Percentiles rank a stretch among this genome's conserved stretches.
These are phyloP conservation scores for Diaporthe citrichinensis DNA, from an alignment of 2,329 filamentous ascomycete genomes.

Conservation along the genomic window DNA sequence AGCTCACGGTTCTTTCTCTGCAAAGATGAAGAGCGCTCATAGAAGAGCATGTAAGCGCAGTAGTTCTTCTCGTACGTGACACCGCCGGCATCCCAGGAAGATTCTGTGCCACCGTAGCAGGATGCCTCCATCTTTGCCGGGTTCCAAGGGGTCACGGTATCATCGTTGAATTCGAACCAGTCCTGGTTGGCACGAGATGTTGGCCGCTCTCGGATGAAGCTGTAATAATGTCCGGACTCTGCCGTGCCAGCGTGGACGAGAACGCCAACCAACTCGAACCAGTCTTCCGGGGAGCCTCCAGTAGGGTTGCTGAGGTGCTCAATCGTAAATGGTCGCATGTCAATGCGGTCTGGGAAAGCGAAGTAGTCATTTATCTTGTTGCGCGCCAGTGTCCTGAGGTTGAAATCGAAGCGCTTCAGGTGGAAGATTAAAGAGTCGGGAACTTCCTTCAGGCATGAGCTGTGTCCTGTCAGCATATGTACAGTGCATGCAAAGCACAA, in stretches of 20 bases:
- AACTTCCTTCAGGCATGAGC: conserved; percentile 91
- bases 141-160: conserved; percentile 84
- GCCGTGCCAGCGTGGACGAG: conserved; percentile 94
- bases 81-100: conserved; percentile 60
- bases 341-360: conserved; percentile 84
- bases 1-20: conserved; percentile 65
- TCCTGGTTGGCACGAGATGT: conserved; percentile 59
- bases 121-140: conserved; percentile 78
- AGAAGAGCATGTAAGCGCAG: conserved; percentile 99
- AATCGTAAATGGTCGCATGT: conserved; percentile 93
- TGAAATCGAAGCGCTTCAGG: conserved; percentile 89
- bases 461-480: conserved; percentile 51
- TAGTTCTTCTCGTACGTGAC: conserved; percentile 76
- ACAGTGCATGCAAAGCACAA: not conserved
- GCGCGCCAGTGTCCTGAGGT: conserved; percentile 80
- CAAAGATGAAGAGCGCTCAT: conserved; percentile 82
- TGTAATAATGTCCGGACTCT: conserved; percentile 97
- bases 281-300: conserved; percentile 72
- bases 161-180: conserved; percentile 97
- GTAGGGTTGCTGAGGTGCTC: conserved; percentile 80
- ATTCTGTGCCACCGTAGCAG: conserved; percentile 83
- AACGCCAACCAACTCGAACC: conserved; percentile 95
- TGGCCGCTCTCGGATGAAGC: conserved; percentile 88
- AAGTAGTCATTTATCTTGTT: conserved; percentile 98
- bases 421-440: conserved; percentile 97